Evolutionary conservation across 1,139 yeast species (phyloP), one percentile per base, ranked within the genome.

Genomic region (Pichia sp.): DNA sequence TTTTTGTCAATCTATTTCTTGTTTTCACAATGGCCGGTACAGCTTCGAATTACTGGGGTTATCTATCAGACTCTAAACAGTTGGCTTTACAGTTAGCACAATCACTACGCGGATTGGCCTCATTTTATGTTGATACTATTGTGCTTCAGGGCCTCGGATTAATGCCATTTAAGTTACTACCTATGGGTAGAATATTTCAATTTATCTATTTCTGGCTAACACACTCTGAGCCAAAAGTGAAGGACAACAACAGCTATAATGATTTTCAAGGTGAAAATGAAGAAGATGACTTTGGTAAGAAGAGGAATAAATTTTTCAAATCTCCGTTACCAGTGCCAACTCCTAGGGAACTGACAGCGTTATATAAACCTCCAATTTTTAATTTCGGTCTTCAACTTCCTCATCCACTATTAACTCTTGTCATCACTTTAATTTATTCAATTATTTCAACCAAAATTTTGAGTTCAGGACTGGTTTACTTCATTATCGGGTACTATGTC

Each of bases 11-110:
- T 58, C 72, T 84, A 68, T 84, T 84, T 57, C 68, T 84, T 57
- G 88, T 84, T 27, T 84, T 84, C 64, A 82, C 90, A 4, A 73
- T 84, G 58, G 85, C 88, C 1, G 94, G 94, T 54, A 83, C 94
- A 0, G 84, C 85, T 11, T 77, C 85, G 46, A 81, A 80, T 59
- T 80, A 78, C 54, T 77, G 84, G 76, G 84, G 85, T n/a, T 81
- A 81, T 53, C 68, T 84, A 39, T 79, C 85, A 55, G 92, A 84
- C 53, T 82, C 92, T 0, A 79, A 86, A 4, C 79, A 79, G 54
- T 75, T 84, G 41, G 92, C 92, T 0, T 77, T 76, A 46, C 87
- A 82, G 55, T 61, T 84, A 47, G 92, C 92, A 0, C 75, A 77
- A 32, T 81, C 90, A 0, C 69, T 84, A 44, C 76, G 81, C 55